phyloP scores from a whole-genome alignment of 495 filamentous ascomycete genomes.

The Pseudomonodictys pantanalensis region DNA sequence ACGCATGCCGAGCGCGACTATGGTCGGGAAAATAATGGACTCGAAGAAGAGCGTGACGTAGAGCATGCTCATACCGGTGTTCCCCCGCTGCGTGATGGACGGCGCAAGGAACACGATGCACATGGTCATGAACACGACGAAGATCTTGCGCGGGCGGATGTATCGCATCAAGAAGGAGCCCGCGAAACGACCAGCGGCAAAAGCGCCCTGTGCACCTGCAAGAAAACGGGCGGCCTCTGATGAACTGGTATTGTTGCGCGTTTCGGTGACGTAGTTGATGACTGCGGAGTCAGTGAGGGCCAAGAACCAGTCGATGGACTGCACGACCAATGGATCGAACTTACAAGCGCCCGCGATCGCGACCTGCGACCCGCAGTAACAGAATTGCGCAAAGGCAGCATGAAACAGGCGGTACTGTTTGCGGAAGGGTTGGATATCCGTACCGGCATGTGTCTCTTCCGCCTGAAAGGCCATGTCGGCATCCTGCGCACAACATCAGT shows the following conservation, averaged over 20 bases:
- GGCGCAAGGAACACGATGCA: constrained; percentile 41
- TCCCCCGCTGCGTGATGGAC: constrained; percentile 37
- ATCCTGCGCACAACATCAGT: constrained; percentile 31
- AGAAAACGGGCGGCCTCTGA: constrained; percentile 52
- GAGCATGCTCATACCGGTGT: constrained; percentile 54
- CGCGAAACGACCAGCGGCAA: constrained; percentile 54
- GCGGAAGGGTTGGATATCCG: constrained; percentile 46
- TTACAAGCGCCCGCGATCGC: constrained; percentile 8
- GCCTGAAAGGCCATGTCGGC: constrained; percentile 57
- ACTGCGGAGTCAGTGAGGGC: constrained; percentile 59
- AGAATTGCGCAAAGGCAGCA: constrained; percentile 67
- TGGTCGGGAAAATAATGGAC: constrained; percentile 61
- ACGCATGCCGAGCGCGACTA: constrained; percentile 59
- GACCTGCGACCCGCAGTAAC: constrained; percentile 68
- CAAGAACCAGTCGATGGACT: too few relatives aligned
- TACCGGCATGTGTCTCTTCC: constrained; percentile 44
- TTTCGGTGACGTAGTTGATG: constrained; percentile 54
- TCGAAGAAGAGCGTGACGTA: constrained; percentile 61
- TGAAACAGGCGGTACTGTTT: constrained; percentile 57
- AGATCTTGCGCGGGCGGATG: constrained; percentile 51
- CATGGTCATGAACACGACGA: constrained; percentile 42
- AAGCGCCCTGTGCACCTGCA: constrained; percentile 55
- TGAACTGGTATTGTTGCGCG: constrained; percentile 39
- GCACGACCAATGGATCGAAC: background rate
- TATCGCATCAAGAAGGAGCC: constrained; percentile 52